phyloP scores from a whole-genome alignment of 2,329 filamentous ascomycete species.

The Berkeleyomyces rouxiae region DNA sequence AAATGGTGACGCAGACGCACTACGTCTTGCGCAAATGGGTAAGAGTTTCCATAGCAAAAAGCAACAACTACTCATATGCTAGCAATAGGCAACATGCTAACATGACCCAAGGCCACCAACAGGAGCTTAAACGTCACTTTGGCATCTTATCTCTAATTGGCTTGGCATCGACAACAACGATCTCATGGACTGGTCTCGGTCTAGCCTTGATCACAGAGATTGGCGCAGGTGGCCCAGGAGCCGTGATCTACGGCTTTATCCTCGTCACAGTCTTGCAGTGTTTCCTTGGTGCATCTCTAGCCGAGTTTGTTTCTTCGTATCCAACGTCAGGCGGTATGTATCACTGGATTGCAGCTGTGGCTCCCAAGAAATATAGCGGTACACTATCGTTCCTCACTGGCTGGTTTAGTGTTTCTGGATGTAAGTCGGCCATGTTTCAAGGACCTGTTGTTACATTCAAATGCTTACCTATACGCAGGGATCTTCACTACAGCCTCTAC shows the following conservation, averaged over 20 bases:
- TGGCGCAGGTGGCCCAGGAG: slow-evolving; percentile 30
- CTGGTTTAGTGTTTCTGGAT: slow-evolving; percentile 12
- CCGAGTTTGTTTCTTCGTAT: slow-evolving; percentile 32
- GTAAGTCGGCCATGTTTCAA: not conserved
- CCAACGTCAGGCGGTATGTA: slow-evolving; percentile 34
- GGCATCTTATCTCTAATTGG: slow-evolving; percentile 30
- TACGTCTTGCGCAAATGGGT: slow-evolving; percentile 30
- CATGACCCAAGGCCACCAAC: slow-evolving; percentile 25
- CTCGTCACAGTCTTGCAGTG: slow-evolving; percentile 30
- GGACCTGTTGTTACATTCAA: not conserved
- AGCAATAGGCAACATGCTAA: not conserved
- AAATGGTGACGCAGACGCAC: slow-evolving; percentile 22
- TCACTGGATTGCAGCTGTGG: slow-evolving; percentile 33
- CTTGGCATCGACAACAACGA: slow-evolving; percentile 32
- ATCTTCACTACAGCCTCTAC: slow-evolving; percentile 29
- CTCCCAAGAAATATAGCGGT: slow-evolving; percentile 18
- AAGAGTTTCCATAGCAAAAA: slow-evolving; percentile 8
- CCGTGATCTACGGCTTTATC: slow-evolving; percentile 34
- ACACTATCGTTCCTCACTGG: slow-evolving; percentile 11
- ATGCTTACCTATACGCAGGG: slow-evolving; percentile 15
- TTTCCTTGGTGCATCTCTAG: slow-evolving; percentile 27
- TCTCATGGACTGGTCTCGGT: slow-evolving; percentile 32
- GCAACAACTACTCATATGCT: not conserved
- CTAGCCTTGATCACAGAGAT: slow-evolving; percentile 30
- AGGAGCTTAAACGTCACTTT: slow-evolving; percentile 32